Evolutionary conservation across 2,329 filamentous ascomycete species (phyloP), one percentile per base, ranked within the genome.

Genomic region (Erysiphe neolycopersici): DNA sequence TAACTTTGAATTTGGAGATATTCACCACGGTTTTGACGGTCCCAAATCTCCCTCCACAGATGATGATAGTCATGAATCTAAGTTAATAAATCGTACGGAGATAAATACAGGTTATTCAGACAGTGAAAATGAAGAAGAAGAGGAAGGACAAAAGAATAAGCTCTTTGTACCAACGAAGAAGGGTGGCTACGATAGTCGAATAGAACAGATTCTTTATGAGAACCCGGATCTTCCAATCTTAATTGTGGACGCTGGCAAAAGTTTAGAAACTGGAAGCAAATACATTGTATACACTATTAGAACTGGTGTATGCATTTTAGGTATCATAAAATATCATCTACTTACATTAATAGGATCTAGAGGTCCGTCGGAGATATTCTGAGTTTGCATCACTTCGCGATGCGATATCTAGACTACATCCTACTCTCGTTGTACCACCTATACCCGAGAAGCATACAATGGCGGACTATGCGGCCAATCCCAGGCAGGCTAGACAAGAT

Each of bases 371-470:
- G 53, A 73, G 89, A 54, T 98, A 98, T 61, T 98, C 89, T 1
- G 89, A 98, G 60, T 98, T 98, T 56, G 79, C 82, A 32, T 93
- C 87, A 14, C 64, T 98, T 45, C 73, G 89, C 54, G 77, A 84
- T 53, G 87, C 87, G 2, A 69, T 98, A 26, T 84, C 85, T 40
- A 79, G 80, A 52, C 69, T 98, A 48, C 91, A 98, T 57, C 89
- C 91, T 8, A 98, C 89, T 0, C 69, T 98, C 37, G 80, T 98
- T 53, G 80, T 98, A 43, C 91, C 89, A 8, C 89, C 89, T 3
- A 98, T 98, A 54, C 89, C 89, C 18, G 91, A 98, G 62, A 98
- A 98, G 61, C 89, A 98, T 60, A 89, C 84, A 39, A 92, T 98
- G 79, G 87, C 87, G 47, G 89, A 98, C 59, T 98, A 98, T 57